These are phyloP conservation scores for Amoeboaphelidium protococcarum DNA, from an alignment of 371 early-diverging fungal genomes.

Conservation along the genomic window DNA sequence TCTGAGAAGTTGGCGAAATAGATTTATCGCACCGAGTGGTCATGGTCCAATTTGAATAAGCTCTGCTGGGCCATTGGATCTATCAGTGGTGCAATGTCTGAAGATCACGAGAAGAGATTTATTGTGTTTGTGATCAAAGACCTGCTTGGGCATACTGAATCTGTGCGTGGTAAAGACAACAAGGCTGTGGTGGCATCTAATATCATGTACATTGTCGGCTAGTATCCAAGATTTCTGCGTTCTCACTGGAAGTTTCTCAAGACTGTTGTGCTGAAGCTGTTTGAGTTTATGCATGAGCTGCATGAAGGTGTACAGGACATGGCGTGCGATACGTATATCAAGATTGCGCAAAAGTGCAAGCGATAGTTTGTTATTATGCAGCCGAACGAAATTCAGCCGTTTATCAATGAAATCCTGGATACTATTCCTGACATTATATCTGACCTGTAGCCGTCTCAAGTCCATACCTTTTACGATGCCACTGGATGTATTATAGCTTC, in stretches of 20 bases:
- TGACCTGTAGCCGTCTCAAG: constrained; percentile 71
- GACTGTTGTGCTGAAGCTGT: constrained; percentile 98
- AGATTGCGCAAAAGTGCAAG: constrained; percentile 87
- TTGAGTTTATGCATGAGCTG: constrained; percentile 99
- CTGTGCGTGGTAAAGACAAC: constrained; percentile 89
- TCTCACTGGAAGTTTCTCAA: constrained; percentile 97
- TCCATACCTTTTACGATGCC: constrained; percentile 87
- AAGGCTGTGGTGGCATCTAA: constrained; percentile 98
- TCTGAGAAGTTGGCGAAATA: constrained; percentile 60
- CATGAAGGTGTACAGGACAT: constrained; percentile 99
- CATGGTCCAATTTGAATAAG: constrained; percentile 87
- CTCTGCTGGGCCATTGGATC: constrained; percentile 99
- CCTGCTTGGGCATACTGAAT: constrained; percentile 71
- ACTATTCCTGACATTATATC: constrained; percentile 47
- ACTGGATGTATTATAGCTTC: constrained; percentile 85
- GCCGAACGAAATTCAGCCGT: constrained; percentile 57
- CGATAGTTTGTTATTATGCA: constrained; percentile 67
- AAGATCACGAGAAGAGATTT: constrained; percentile 95
- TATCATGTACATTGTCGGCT: constrained; percentile 99
- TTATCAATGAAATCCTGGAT: constrained; percentile 74
- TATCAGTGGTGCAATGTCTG: constrained; percentile 83
- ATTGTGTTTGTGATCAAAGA: constrained; percentile 92
- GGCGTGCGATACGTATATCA: constrained; percentile 99
- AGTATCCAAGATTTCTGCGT: constrained; percentile 94
- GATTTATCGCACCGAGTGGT: constrained; percentile 82